These are phyloP conservation scores for Boletus smithii DNA, from an alignment of 1,284 basidiomycete genomes.

Conservation along the genomic window DNA sequence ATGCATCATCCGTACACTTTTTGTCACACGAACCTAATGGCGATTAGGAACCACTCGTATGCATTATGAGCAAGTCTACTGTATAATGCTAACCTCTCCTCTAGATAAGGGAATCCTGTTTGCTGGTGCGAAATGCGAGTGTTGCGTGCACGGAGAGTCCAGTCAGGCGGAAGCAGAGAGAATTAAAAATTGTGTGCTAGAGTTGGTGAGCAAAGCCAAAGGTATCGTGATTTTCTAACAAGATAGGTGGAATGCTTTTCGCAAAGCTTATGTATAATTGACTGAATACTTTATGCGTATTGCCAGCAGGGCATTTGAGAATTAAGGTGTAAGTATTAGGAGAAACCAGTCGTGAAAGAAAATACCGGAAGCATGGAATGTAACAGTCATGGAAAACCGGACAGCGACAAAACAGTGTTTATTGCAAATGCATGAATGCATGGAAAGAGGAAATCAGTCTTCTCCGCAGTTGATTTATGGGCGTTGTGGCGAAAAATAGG, in stretches of 20 bases:
- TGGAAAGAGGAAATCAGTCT: not conserved
- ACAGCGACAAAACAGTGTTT: not conserved
- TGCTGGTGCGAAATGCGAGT: too few species aligned
- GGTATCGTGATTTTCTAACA: constrained; percentile 1
- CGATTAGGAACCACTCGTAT: too few species aligned
- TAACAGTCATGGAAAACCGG: not conserved
- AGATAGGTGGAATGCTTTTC: not conserved
- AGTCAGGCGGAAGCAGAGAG: too few species aligned
- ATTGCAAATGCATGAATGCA: not conserved
- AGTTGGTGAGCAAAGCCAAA: not conserved
- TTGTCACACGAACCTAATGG: too few species aligned
- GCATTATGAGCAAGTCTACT: too few species aligned
- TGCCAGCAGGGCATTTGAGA: constrained; percentile 2
- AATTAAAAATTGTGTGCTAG: too few species aligned
- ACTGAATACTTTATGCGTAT: constrained; percentile 20
- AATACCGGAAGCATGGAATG: not conserved
- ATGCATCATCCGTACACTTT: too few species aligned
- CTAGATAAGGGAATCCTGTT: too few species aligned
- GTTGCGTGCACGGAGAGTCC: too few species aligned
- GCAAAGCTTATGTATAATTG: constrained; percentile 18
- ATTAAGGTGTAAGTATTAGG: constrained; percentile 2
- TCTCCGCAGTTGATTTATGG: constrained; percentile 4
- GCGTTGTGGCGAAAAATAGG: constrained; percentile 31
- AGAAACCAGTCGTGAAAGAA: not conserved
- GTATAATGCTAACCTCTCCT: too few species aligned